Evolutionary conservation across 257 asterid genomes (phyloP), one percentile per base, ranked within the genome.

Genomic region (Ophiorrhiza pumila): DNA sequence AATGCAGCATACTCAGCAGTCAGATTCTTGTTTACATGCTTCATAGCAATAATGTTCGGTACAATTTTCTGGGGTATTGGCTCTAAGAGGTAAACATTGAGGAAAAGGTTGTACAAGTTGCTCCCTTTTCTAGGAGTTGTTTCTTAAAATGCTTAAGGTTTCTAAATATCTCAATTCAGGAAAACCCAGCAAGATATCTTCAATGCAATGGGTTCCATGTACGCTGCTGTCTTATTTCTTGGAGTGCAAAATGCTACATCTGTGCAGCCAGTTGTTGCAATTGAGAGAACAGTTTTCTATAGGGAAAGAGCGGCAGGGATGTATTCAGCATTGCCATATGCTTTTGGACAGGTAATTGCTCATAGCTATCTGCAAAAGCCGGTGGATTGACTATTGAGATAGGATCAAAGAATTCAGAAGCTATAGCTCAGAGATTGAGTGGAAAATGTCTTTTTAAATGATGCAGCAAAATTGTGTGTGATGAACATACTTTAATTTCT

Each of bases 131-230:
- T 52, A 22, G n/a, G 18, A 32, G 58, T 34, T 31, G 23, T 25
- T 10, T 45, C 52, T 49, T 5, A 22, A 9, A 41, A 11, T 49
- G n/a, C 53, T 50, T 35, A 59, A 55, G 23, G 15, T 41, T 29
- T 29, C 46, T 2, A 23, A 46, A 25, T 68, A 10, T 74, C 34
- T 34, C 25, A 34, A 11, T 71, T 14, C 90, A 93, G 98, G 85
- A 85, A 77, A 17, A 83, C 85, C 2, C 84, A 84, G 74, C 98
- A 93, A 85, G 98, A 93, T 71, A 84, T 93, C 66, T 86, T 84
- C 73, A 93, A 93, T 47, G 96, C 98, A 25, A 93, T 93, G 98
- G 98, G 98, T 12, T 93, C 98, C 71, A 89, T 93, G 97, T 93
- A 93, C 58, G 91, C 96, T 29, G 97, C 98, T 7, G 96, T 91